Evolutionary conservation across 2,329 filamentous ascomycete species (phyloP).

Genomic region (Coniella vitis): DNA sequence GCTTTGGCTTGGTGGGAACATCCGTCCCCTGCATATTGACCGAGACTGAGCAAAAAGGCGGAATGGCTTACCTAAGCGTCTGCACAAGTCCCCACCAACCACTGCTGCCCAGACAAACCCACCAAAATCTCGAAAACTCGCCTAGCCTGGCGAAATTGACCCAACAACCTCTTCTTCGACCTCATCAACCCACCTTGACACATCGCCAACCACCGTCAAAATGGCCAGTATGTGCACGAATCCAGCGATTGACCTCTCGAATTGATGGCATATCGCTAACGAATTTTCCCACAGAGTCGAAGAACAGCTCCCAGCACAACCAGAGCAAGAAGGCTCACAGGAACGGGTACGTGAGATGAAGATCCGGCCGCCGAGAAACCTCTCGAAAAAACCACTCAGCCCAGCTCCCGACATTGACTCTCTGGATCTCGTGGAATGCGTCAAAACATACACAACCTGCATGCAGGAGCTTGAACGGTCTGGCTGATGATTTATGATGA

Average conservation of each 20-base stretch:
- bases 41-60: too few species aligned
- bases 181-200: constrained; percentile 22
- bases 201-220: constrained; percentile 41
- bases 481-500: constrained; percentile 6
- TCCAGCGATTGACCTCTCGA: background rate
- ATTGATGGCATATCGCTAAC: constrained; percentile 21
- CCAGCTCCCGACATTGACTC: background rate
- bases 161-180: constrained; percentile 8
- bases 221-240: constrained; percentile 59
- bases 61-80: background rate
- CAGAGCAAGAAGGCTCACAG: constrained; percentile 97
- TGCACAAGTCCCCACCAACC: constrained; percentile 8
- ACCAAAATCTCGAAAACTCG: constrained; percentile 22
- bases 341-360: constrained; percentile 71
- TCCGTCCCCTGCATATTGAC: too few species aligned
- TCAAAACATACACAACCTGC: background rate
- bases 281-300: constrained; percentile 65
- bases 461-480: background rate
- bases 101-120: constrained; percentile 18
- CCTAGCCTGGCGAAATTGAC: constrained; percentile 12
- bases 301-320: constrained; percentile 99
- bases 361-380: constrained; percentile 2
- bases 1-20: too few species aligned
- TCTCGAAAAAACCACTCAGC: background rate
- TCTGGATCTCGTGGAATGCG: too few species aligned